phyloP scores from a whole-genome alignment of 2,329 filamentous ascomycete species.

The Emmonsia crescens region DNA sequence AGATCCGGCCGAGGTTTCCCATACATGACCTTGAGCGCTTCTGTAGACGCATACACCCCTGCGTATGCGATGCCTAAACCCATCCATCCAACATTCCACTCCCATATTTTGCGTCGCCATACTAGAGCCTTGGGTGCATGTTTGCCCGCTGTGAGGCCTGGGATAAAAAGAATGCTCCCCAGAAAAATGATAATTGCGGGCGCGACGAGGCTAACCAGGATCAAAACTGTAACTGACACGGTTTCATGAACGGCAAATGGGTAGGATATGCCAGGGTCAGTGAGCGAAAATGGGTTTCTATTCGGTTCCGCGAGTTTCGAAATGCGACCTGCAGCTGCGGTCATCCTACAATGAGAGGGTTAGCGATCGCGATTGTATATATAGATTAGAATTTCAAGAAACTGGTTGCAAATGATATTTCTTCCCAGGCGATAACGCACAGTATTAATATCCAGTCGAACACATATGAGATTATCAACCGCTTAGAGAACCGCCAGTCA shows the following conservation, averaged over 20 bases:
- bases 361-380: neutral
- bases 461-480: conserved; percentile 55
- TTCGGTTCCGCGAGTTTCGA: conserved; percentile 53
- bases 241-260: conserved; percentile 62
- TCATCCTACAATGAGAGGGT: conserved; percentile 30
- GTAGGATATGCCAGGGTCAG: conserved; percentile 69
- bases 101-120: conserved; percentile 80
- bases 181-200: conserved; percentile 60
- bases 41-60: conserved; percentile 67
- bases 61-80: conserved; percentile 65
- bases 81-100: conserved; percentile 76
- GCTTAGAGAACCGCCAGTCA: conserved; percentile 31
- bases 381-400: neutral
- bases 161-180: conserved; percentile 58
- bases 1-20: conserved; percentile 56
- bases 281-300: conserved; percentile 58
- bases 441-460: conserved; percentile 64
- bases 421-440: conserved; percentile 23
- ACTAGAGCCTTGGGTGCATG: conserved; percentile 54
- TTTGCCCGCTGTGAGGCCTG: conserved; percentile 55
- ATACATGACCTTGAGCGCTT: conserved; percentile 68
- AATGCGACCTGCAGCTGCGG: conserved; percentile 48
- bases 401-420: too few species aligned
- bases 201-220: conserved; percentile 51
- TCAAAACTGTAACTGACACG: conserved; percentile 55